These are phyloP conservation scores for Phragmites australis DNA, from an alignment of 176 grass and related monocot genomes.

Conservation along the genomic window DNA sequence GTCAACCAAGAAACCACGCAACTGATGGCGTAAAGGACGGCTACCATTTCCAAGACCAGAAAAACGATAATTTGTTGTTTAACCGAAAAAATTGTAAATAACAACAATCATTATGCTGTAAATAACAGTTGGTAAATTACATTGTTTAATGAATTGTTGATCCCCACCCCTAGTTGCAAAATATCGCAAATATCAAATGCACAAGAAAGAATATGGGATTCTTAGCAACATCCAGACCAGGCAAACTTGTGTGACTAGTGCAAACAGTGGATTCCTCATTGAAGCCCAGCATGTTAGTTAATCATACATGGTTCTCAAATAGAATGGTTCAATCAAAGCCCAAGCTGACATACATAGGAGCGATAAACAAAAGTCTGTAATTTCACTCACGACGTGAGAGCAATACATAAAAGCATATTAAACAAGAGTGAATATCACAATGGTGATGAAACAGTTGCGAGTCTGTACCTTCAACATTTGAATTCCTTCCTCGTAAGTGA, in stretches of 20 bases:
- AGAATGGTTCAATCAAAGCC: neutral
- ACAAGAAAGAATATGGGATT: neutral
- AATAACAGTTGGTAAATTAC: neutral
- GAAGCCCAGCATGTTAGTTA: no score
- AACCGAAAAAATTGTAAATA: neutral
- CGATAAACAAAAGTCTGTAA: neutral
- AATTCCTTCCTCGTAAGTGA: constrained; percentile 82
- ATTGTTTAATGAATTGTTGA: neutral
- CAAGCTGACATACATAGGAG: neutral
- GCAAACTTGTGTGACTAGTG: neutral
- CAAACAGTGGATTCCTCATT: neutral
- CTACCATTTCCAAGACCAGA: neutral
- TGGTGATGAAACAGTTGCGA: neutral
- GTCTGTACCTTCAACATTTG: constrained; percentile 86
- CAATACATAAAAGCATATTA: no score
- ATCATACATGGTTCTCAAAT: no score
- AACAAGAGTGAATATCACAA: no score
- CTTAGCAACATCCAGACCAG: neutral
- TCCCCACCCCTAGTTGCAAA: neutral
- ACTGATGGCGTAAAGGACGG: neutral
- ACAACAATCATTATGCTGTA: neutral
- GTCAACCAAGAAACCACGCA: neutral
- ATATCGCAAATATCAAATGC: neutral
- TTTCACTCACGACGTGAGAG: neutral
- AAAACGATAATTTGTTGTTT: neutral